Base-by-base conservation (phyloP, 2,329 filamentous ascomycete genomes). In the Onygena corvina region DNA sequence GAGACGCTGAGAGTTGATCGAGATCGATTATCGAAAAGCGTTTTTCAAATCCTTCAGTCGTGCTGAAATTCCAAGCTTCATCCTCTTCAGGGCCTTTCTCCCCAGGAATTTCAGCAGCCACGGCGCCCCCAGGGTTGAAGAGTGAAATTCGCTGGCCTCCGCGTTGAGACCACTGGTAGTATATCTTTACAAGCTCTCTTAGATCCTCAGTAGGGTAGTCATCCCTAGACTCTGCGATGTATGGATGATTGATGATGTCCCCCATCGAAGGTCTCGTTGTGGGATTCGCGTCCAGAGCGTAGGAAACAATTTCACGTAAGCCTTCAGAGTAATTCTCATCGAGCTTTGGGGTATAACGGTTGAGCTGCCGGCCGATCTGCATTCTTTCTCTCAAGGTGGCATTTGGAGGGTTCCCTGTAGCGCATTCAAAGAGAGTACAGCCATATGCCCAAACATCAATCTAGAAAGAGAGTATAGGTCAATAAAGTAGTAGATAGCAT, bases 61-160 rank as follows among this genome's bases (percentile, higher is more conserved):
- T 79, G 56, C 77, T 81, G 59, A 82, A 82, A 50, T 79, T 80
- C 79, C 79, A 82, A 53, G 79, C 76, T 34, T 77, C 74, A 2
- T 33, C 40, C n/a, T 71, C 67, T 0, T 68, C 60, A 4, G 65
- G 59, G 3, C 72, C 67, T 21, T 69, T 65, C 9, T 58, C 56
- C 30, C 59, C 57, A 23, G 73, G 70, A 25, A 73, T 63, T 51
- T 76, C 71, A 27, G 78, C 77, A 9, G 73, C 73, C 12, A 71
- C 72, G 12, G 78, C 78, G 53, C 78, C 78, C 48, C 72, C 74
- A 20, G 74, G 72, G 53, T 78, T 74, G 61, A 80, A 81, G 0
- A 83, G 64, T 4, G 79, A 83, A 12, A 67, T 62, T 35, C 71
- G 64, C 50, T 74, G 71, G 3, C 71, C 71, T 49, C 71, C 71